Conservation (phyloP, 371 early-diverging fungal genomes). For the Mucor mucedo region DNA sequence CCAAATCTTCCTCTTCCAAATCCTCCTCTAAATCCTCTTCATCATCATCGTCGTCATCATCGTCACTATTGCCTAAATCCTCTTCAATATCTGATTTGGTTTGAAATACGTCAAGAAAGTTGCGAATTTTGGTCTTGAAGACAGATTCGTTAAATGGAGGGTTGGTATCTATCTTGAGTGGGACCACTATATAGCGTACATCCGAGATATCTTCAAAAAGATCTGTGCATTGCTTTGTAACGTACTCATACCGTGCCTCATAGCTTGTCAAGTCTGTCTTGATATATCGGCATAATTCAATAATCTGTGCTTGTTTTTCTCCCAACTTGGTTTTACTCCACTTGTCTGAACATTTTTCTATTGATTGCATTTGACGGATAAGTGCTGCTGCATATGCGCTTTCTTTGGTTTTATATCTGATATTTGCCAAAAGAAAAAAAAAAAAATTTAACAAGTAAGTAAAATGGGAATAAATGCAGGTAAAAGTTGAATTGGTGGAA, state of each 20-base stretch:
- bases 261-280: constrained; percentile 22
- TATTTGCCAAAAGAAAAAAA: neutral
- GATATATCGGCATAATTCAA: constrained; percentile 17
- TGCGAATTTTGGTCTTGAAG: constrained; percentile 29
- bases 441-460: neutral
- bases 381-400: constrained; percentile 26
- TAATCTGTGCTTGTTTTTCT: constrained; percentile 13
- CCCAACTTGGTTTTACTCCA: constrained; percentile 11
- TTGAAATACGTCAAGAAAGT: constrained; percentile 29
- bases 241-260: constrained; percentile 20
- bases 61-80: constrained; percentile 17
- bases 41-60: constrained; percentile 13
- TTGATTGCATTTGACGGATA: constrained; percentile 25
- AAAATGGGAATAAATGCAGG: too few relatives aligned
- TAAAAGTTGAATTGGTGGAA: too few relatives aligned
- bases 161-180: neutral
- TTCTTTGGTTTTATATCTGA: constrained; percentile 27
- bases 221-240: constrained; percentile 10
- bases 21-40: constrained; percentile 12
- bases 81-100: constrained; percentile 23
- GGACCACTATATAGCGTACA: constrained; percentile 2
- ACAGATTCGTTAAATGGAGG: constrained; percentile 26
- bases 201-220: constrained; percentile 5
- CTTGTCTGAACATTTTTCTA: constrained; percentile 19
- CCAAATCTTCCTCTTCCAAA: constrained; percentile 1